Percentiles rank a stretch among this genome's conserved stretches.
Conservation (phyloP, 2,329 filamentous ascomycete species). For the Polychaeton citri region DNA sequence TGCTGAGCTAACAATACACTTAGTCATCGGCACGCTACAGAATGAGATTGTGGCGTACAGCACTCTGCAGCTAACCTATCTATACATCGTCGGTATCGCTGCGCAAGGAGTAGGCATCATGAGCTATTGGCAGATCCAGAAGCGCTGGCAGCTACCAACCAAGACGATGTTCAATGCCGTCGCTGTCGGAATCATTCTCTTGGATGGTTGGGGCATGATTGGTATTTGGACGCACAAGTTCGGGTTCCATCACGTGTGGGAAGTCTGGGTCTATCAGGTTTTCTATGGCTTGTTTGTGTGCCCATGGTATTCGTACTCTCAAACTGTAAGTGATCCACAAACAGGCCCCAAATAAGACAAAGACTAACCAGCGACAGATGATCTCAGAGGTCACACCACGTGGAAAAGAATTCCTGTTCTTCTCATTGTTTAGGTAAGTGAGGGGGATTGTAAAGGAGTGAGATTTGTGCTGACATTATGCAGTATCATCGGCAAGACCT, state of each 20-base stretch:
- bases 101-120: slow-evolving; percentile 51
- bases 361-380: slow-evolving; percentile 27
- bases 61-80: slow-evolving; percentile 50
- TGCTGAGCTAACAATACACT: background rate
- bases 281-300: slow-evolving; percentile 56
- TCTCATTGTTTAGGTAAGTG: slow-evolving; percentile 43
- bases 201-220: slow-evolving; percentile 48
- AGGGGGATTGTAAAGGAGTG: background rate
- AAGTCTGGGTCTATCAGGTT: slow-evolving; percentile 26
- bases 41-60: slow-evolving; percentile 53
- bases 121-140: slow-evolving; percentile 45
- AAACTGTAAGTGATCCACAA: slow-evolving; percentile 32
- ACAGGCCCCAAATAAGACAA: background rate
- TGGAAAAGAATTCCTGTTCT: slow-evolving; percentile 58
- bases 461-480: background rate
- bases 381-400: slow-evolving; percentile 56
- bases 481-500: slow-evolving; percentile 53
- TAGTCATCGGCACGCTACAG: slow-evolving; percentile 50
- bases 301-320: slow-evolving; percentile 57
- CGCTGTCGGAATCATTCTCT: slow-evolving; percentile 46
- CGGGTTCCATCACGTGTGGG: slow-evolving; percentile 41
- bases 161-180: slow-evolving; percentile 58
- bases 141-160: slow-evolving; percentile 44
- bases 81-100: slow-evolving; percentile 52
- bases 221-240: slow-evolving; percentile 42